These are phyloP conservation scores for Allantophomopsis cytisporea DNA, from an alignment of 2,329 filamentous ascomycete genomes.

Conservation along the genomic window DNA sequence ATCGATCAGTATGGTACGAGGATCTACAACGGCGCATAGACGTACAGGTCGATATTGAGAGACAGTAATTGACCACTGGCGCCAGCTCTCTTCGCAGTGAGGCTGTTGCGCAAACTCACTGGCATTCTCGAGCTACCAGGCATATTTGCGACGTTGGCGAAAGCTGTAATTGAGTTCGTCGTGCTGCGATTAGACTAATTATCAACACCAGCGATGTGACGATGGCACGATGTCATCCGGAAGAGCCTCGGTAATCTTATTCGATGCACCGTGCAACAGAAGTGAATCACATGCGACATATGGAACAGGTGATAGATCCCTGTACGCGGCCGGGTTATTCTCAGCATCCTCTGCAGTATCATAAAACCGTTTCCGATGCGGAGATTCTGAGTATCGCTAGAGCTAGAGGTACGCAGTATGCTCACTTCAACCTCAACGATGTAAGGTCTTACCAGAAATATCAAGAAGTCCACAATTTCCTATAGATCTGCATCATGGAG, in stretches of 20 bases:
- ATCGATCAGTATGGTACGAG: background rate
- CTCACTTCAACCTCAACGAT: no score
- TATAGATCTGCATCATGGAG: no score
- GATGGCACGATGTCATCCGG: background rate
- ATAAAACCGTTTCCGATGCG: no score
- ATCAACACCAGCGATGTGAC: background rate
- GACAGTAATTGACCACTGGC: constrained; percentile 41
- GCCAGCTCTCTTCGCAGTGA: constrained; percentile 44
- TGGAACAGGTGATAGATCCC: background rate
- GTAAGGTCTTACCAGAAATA: no score
- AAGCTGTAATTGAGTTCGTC: no score
- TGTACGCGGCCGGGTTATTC: background rate
- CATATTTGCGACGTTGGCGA: constrained; percentile 24
- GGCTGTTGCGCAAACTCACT: constrained; percentile 54
- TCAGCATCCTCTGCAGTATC: no score
- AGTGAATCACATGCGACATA: background rate
- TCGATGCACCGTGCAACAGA: background rate
- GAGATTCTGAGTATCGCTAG: no score
- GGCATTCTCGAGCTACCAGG: constrained; percentile 58
- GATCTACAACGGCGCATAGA: constrained; percentile 7
- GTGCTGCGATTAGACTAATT: background rate
- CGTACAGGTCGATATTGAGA: constrained; percentile 58
- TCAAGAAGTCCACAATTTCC: no score
- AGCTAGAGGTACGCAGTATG: no score
- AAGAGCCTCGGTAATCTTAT: background rate